A percentile compares a stretch with the other conserved stretches of the same genome.
Conservation (phyloP, 768 basidiomycete genomes). For the Tulasnella sp. region DNA sequence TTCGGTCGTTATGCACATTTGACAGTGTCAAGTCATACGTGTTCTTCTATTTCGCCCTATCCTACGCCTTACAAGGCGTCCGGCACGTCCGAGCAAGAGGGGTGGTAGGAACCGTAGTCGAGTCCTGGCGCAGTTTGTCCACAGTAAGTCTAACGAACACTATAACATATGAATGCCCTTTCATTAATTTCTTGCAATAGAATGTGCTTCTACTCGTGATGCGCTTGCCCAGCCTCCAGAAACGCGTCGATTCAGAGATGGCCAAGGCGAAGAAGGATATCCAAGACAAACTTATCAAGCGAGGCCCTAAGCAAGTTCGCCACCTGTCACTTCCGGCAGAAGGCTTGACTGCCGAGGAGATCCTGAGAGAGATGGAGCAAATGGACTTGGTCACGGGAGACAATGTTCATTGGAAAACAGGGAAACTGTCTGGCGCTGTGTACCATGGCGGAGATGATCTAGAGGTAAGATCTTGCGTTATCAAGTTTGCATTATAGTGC, state of each 20-base stretch:
- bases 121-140: slow-evolving; percentile 43
- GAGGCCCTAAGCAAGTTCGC: slow-evolving; percentile 49
- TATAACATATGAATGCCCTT: not conserved
- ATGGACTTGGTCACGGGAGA: slow-evolving; percentile 54
- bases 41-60: slow-evolving; percentile 48
- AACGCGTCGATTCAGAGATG: slow-evolving; percentile 48
- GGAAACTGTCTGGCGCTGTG: slow-evolving; percentile 75
- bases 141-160: slow-evolving; percentile 33
- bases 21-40: slow-evolving; percentile 47
- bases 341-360: slow-evolving; percentile 62
- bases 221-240: slow-evolving; percentile 47
- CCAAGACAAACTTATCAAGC: slow-evolving; percentile 55
- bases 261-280: slow-evolving; percentile 53
- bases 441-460: slow-evolving; percentile 39
- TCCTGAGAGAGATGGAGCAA: slow-evolving; percentile 62
- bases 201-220: slow-evolving; percentile 46
- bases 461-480: slow-evolving; percentile 8
- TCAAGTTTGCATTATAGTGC: too few species aligned
- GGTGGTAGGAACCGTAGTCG: slow-evolving; percentile 36
- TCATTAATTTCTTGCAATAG: slow-evolving; percentile 27
- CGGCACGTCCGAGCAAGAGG: slow-evolving; percentile 60
- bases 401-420: slow-evolving; percentile 45
- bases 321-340: slow-evolving; percentile 55
- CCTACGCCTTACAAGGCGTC: slow-evolving; percentile 41
- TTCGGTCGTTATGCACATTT: slow-evolving; percentile 15